Conservation (phyloP, 352 stramenopile genomes). For the Pythium rishiriense region DNA sequence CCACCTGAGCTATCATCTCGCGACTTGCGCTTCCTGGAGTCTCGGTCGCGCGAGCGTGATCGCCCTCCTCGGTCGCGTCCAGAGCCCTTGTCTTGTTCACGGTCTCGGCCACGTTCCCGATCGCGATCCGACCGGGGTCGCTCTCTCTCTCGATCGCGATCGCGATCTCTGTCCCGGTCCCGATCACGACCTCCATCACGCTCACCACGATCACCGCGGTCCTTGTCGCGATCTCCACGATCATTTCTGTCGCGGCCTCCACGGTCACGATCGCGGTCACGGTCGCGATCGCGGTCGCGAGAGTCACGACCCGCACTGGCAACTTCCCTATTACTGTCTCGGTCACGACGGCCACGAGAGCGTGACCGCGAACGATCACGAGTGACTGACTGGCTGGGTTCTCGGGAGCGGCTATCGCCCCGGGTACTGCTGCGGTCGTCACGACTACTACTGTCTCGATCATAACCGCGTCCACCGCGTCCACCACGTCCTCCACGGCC, state of each 20-base stretch:
- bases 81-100: constrained; percentile 33
- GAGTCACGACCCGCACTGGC: constrained; percentile 27
- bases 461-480: constrained; percentile 25
- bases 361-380: constrained; percentile 62
- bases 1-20: constrained; percentile 46
- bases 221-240: constrained; percentile 31
- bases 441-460: constrained; percentile 22
- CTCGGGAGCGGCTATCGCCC: constrained; percentile 33
- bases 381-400: constrained; percentile 30
- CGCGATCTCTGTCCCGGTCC: too few relatives aligned
- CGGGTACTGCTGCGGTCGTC: constrained; percentile 23
- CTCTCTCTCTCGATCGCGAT: constrained; percentile 33
- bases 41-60: constrained; percentile 33
- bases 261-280: constrained; percentile 42
- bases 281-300: constrained; percentile 43
- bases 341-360: constrained; percentile 39
- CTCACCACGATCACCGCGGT: constrained; percentile 7
- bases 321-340: constrained; percentile 25
- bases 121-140: constrained; percentile 31
- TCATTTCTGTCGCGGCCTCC: constrained; percentile 32
- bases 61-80: constrained; percentile 27
- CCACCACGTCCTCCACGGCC: constrained; percentile 37
- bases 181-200: constrained; percentile 22
- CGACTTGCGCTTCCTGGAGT: constrained; percentile 63
- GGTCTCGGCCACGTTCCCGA: constrained; percentile 29